These are phyloP conservation scores for Dunaliella primolecta DNA, from an alignment of 139 green algal species.

Conservation along the genomic window DNA sequence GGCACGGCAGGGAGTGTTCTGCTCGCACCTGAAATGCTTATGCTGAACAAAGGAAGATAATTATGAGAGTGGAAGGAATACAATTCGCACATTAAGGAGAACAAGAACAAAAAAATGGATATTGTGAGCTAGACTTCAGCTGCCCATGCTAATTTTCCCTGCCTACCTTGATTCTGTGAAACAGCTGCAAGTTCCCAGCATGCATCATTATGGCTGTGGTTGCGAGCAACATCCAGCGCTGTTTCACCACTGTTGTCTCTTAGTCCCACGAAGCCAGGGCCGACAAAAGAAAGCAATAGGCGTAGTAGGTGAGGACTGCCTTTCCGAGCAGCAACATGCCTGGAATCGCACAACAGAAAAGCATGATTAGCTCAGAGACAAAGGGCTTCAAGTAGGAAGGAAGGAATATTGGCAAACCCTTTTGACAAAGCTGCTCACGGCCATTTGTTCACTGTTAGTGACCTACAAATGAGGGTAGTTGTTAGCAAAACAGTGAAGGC, in stretches of 20 bases:
- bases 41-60: too few relatives aligned
- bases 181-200: neutral
- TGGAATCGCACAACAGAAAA: too few relatives aligned
- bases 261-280: neutral
- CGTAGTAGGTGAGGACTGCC: conserved; percentile 51
- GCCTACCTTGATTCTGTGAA: neutral
- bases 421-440: neutral
- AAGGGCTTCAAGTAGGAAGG: conserved; percentile 18
- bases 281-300: conserved; percentile 47
- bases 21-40: too few relatives aligned
- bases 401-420: neutral
- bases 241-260: conserved; percentile 36
- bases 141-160: neutral
- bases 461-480: neutral
- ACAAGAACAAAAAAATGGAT: too few relatives aligned
- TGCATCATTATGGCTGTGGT: conserved; percentile 31
- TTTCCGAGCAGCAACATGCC: conserved; percentile 79
- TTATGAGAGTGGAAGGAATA: too few relatives aligned
- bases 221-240: conserved; percentile 37
- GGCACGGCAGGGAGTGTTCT: too few relatives aligned
- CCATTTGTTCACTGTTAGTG: too few relatives aligned
- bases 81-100: too few relatives aligned
- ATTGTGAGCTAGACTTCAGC: too few relatives aligned
- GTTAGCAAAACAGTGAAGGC: neutral
- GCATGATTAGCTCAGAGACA: too few relatives aligned